These are phyloP conservation scores for Zizania palustris DNA, from an alignment of 202 grass and related monocot species.

Conservation along the genomic window DNA sequence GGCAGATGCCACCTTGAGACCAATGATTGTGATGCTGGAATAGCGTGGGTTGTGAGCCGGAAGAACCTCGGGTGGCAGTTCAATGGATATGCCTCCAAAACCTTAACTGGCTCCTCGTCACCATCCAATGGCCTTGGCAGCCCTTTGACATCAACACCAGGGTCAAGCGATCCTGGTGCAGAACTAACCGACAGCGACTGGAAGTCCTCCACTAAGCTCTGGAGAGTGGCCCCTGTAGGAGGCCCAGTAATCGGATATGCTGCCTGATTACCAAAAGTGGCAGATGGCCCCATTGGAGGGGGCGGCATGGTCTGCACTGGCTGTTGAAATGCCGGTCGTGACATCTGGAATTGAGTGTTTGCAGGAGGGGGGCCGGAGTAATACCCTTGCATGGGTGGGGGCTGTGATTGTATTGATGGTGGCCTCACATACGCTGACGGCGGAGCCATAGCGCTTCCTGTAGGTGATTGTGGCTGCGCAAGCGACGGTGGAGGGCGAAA, in stretches of 20 bases:
- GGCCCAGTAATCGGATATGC: slow-evolving; percentile 44
- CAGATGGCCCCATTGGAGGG: slow-evolving; percentile 35
- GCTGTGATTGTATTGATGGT: slow-evolving; percentile 27
- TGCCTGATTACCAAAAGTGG: slow-evolving; percentile 38
- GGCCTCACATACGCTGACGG: slow-evolving; percentile 20
- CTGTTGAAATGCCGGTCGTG: slow-evolving; percentile 40
- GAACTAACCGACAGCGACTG: slow-evolving; percentile 81
- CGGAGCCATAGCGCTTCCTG: background rate
- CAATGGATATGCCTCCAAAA: slow-evolving; percentile 62
- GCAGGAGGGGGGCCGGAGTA: slow-evolving; percentile 27
- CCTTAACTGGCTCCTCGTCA: slow-evolving; percentile 70
- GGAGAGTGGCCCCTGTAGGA: slow-evolving; percentile 54
- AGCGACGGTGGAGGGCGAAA: slow-evolving; percentile 17
- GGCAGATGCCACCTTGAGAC: slow-evolving; percentile 96
- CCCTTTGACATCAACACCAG: slow-evolving; percentile 68
- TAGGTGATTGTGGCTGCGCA: slow-evolving; percentile 54
- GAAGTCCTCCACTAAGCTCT: slow-evolving; percentile 88
- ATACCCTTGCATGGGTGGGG: slow-evolving; percentile 35
- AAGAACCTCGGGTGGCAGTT: slow-evolving; percentile 94
- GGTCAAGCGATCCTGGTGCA: slow-evolving; percentile 70
- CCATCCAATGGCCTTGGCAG: slow-evolving; percentile 81
- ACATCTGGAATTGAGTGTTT: slow-evolving; percentile 36
- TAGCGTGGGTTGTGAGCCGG: slow-evolving; percentile 76
- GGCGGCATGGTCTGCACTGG: slow-evolving; percentile 49
- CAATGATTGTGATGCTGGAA: slow-evolving; percentile 89